Evolutionary conservation across 331 rosid genomes (phyloP).

Genomic region (Quercus phellos): DNA sequence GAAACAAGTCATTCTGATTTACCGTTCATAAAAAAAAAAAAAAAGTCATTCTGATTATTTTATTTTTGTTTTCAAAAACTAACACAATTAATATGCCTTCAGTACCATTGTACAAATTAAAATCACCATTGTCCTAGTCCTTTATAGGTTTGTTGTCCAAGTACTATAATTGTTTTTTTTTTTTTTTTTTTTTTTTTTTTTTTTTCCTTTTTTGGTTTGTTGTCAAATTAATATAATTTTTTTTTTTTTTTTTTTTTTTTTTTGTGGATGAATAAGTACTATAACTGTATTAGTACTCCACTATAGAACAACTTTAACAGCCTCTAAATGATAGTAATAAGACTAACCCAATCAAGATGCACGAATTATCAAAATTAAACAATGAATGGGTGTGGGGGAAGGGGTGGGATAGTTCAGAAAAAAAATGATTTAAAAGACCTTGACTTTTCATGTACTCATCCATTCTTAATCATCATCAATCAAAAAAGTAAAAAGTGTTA

Average conservation of each 20-base stretch:
- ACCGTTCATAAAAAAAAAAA: too few relatives aligned
- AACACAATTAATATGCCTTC: not conserved
- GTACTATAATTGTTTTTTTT: not conserved
- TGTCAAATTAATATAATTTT: not conserved
- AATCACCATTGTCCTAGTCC: not conserved
- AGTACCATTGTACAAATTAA: not conserved
- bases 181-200: too few relatives aligned
- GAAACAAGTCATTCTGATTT: too few relatives aligned
- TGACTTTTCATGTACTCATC: slow-evolving; percentile 16
- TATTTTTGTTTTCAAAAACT: not conserved
- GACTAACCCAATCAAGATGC: not conserved
- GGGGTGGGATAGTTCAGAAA: not conserved
- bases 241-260: too few relatives aligned
- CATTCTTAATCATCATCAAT: slow-evolving; percentile 30
- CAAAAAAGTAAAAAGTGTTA: slow-evolving; percentile 28
- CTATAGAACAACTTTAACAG: not conserved
- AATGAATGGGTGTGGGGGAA: slow-evolving; percentile 1
- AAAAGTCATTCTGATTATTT: not conserved
- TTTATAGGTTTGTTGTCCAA: not conserved
- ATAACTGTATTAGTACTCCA: not conserved
- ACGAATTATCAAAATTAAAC: not conserved
- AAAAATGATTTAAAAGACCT: not conserved
- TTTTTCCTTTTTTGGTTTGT: not conserved
- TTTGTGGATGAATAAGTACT: not conserved
- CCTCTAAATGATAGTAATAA: not conserved